Base-by-base conservation (phyloP, 495 filamentous ascomycete genomes). In the Neurospora sp. region DNA sequence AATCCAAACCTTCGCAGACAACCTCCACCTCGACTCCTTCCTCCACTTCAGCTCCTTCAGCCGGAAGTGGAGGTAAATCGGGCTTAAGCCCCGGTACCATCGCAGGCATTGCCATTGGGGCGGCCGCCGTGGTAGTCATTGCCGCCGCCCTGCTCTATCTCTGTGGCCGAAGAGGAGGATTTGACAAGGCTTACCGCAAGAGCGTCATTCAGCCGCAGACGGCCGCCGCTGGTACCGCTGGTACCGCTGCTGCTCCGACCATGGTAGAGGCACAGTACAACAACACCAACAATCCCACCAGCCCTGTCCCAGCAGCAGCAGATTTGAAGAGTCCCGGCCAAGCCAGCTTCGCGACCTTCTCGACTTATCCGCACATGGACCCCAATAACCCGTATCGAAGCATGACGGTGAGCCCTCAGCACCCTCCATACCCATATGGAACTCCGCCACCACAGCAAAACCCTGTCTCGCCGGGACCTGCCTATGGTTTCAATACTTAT, bases 51-150 rank as follows among this genome's bases (percentile, higher is more conserved):
- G 28, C 69, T 24, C 9, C 31, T 19, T 71, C 73, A 71, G 40
- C 73, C 66, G 54, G 69, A 11, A 28, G 28, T 2, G 34, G 28
- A 39, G 10, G 38, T 1, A 39, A 37, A 9, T 73, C 74, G 5
- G 70, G 69, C 3, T 70, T 84, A 15, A 73, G 77, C 13, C 42
- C 77, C 5, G 86, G 85, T 0, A 82, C 81, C 4, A 88, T 87
- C 34, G 84, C 82, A 1, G 86, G 86, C 1, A 86, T 86, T 24
- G 82, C 82, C 19, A 84, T 88, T 19, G 85, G 85, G 31, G 79
- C 75, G 0, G 77, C 79, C 7, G 83, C 82, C 39, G 78, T 85
- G 1, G 31, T 86, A 7, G 73, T 79, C 19, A 71, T 85, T 19
- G 78, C 77, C 8, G 82, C 74, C 0, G 81, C 78, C 10, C 59